Evolutionary conservation across 2,329 filamentous ascomycete species (phyloP).

Genomic region (Pseudocercospora musae): DNA sequence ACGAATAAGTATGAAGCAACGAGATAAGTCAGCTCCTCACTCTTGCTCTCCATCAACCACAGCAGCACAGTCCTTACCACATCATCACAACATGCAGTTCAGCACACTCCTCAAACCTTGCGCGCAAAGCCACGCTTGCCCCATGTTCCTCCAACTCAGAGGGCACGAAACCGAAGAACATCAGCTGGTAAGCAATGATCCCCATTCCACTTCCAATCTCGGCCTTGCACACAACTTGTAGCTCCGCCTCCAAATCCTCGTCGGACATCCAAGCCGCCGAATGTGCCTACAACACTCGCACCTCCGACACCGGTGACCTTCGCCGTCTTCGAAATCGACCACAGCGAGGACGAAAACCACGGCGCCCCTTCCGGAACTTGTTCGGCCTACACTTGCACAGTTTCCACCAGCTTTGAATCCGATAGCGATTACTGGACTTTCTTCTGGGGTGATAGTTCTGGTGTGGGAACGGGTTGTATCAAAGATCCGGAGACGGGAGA

Average conservation of each 20-base stretch:
- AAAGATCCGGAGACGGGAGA: slow-evolving; percentile 38
- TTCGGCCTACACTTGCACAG: slow-evolving; percentile 43
- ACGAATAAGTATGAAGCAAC: neutral
- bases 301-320: slow-evolving; percentile 37
- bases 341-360: slow-evolving; percentile 43
- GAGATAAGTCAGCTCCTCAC: neutral
- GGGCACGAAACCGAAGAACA: slow-evolving; percentile 32
- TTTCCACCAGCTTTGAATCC: slow-evolving; percentile 26
- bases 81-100: slow-evolving; percentile 16
- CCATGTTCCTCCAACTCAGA: slow-evolving; percentile 34
- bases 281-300: slow-evolving; percentile 43
- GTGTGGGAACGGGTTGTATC: slow-evolving; percentile 41
- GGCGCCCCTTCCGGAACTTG: slow-evolving; percentile 51
- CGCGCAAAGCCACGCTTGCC: slow-evolving; percentile 8
- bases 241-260: slow-evolving; percentile 34
- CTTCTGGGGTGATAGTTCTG: slow-evolving; percentile 30
- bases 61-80: neutral
- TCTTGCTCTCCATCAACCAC: neutral
- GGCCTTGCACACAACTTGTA: neutral
- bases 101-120: slow-evolving; percentile 14
- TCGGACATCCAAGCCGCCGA: slow-evolving; percentile 44
- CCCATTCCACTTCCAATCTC: neutral
- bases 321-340: slow-evolving; percentile 44
- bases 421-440: slow-evolving; percentile 44
- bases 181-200: slow-evolving; percentile 21